phyloP scores from a whole-genome alignment of 371 early-diverging fungal genomes.

The Sanchytrium tribonematis region DNA sequence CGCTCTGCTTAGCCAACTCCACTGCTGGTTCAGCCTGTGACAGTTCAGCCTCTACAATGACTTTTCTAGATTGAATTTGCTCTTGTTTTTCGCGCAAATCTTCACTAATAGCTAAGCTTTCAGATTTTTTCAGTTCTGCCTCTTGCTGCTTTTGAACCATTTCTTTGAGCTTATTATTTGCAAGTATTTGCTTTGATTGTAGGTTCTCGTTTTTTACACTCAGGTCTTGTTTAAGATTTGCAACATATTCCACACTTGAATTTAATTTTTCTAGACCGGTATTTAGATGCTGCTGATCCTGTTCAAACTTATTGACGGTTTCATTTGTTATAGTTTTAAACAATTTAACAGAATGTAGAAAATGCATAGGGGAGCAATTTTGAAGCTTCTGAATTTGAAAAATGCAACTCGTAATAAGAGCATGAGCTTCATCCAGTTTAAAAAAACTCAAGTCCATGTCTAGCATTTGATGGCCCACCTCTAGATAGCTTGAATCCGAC shows the following conservation, averaged over 20 bases:
- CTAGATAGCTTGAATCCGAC: conserved; percentile 87
- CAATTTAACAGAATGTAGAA: not conserved
- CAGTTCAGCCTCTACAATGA: conserved; percentile 57
- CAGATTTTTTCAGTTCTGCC: conserved; percentile 67
- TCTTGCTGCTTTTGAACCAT: conserved; percentile 87
- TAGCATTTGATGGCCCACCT: conserved; percentile 54
- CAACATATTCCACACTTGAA: conserved; percentile 83
- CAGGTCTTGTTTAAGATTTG: conserved; percentile 62
- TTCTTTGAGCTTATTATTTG: conserved; percentile 75
- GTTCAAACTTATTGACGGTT: conserved; percentile 79
- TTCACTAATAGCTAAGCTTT: conserved; percentile 44
- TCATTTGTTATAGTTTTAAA: conserved; percentile 18
- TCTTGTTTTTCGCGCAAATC: conserved; percentile 44
- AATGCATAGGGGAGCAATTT: not conserved
- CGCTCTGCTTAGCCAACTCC: conserved; percentile 72
- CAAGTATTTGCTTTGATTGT: conserved; percentile 57
- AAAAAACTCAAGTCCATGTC: not conserved
- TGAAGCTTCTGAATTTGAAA: not conserved
- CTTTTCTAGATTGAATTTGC: conserved; percentile 47
- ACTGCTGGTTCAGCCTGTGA: conserved; percentile 91
- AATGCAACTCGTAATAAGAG: not conserved
- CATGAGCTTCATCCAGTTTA: not conserved
- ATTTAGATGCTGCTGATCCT: conserved; percentile 78
- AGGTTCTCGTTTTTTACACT: conserved; percentile 62
- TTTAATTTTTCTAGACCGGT: conserved; percentile 83